phyloP scores from a whole-genome alignment of 495 filamentous ascomycete genomes.

The Lasiosphaeriaceae sp. region DNA sequence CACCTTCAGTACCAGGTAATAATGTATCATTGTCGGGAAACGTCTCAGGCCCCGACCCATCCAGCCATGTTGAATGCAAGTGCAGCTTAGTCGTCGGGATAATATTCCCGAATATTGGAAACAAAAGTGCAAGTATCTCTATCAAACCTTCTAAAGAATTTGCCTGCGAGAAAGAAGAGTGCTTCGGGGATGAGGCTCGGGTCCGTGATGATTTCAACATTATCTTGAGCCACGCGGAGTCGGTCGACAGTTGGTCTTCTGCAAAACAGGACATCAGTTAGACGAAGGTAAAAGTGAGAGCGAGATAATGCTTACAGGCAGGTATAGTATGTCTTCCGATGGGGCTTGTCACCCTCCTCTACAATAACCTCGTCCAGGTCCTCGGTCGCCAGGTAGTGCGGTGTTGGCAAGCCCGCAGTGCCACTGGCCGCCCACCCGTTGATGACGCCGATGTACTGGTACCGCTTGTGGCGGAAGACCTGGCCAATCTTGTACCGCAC shows the following conservation, averaged over 20 bases:
- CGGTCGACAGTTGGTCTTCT: conserved; percentile 39
- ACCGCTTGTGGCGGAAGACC: conserved; percentile 77
- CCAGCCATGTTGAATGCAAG: too few species aligned
- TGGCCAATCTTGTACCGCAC: conserved; percentile 77
- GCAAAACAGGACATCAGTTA: not conserved
- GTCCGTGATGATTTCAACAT: conserved; percentile 62
- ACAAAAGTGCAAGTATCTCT: conserved; percentile 61
- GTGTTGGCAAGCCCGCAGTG: conserved; percentile 24
- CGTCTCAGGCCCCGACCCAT: too few species aligned
- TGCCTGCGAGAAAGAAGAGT: conserved; percentile 70
- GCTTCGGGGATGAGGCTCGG: conserved; percentile 38
- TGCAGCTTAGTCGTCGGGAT: conserved; percentile 68
- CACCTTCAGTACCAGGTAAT: too few species aligned
- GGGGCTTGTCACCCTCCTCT: conserved; percentile 46
- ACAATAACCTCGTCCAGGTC: conserved; percentile 47
- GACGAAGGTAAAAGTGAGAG: conserved; percentile 5
- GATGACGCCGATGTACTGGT: conserved; percentile 75
- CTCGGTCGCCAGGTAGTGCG: conserved; percentile 30
- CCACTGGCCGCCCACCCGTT: conserved; percentile 73
- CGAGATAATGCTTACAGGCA: conserved; percentile 60
- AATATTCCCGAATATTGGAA: conserved; percentile 81
- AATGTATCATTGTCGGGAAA: too few species aligned
- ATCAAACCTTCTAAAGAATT: conserved; percentile 89
- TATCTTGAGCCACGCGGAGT: conserved; percentile 82
- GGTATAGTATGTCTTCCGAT: conserved; percentile 73